Conservation (phyloP, 1,284 basidiomycete species). For the Sanghuangporus sanghuang region DNA sequence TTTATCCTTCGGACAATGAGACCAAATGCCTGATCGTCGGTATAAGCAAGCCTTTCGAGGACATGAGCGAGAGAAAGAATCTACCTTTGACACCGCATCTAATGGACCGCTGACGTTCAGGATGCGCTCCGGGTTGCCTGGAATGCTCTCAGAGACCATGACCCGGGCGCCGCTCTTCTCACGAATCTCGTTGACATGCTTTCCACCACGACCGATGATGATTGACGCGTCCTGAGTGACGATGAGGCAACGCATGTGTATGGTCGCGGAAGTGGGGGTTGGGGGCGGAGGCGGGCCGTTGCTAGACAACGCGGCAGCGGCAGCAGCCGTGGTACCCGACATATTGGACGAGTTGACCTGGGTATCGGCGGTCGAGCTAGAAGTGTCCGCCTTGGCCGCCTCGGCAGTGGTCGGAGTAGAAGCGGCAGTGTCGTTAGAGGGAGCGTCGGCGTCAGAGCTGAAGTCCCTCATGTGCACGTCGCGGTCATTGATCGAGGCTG, state of each 20-base stretch:
- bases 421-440: constrained; percentile 49
- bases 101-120: constrained; percentile 96
- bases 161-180: constrained; percentile 96
- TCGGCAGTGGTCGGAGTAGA: constrained; percentile 45
- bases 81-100: constrained; percentile 95
- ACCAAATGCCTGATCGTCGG: constrained; percentile 79
- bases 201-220: constrained; percentile 96
- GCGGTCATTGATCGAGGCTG: constrained; percentile 27
- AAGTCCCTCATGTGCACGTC: constrained; percentile 54
- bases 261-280: constrained; percentile 60
- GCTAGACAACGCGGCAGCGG: constrained; percentile 33
- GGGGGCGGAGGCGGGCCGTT: constrained; percentile 26
- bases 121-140: constrained; percentile 97
- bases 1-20: constrained; percentile 98
- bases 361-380: constrained; percentile 9
- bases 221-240: constrained; percentile 99
- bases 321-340: constrained; percentile 23
- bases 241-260: constrained; percentile 94
- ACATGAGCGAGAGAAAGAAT: constrained; percentile 23
- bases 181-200: constrained; percentile 97
- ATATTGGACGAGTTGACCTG: constrained; percentile 20
- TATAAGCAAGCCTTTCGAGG: constrained; percentile 16
- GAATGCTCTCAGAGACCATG: constrained; percentile 94
- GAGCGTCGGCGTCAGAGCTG: constrained; percentile 32
- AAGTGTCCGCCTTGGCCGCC: constrained; percentile 27